phyloP scores from a whole-genome alignment of 306 rosid species.

The Canavalia gladiata region DNA sequence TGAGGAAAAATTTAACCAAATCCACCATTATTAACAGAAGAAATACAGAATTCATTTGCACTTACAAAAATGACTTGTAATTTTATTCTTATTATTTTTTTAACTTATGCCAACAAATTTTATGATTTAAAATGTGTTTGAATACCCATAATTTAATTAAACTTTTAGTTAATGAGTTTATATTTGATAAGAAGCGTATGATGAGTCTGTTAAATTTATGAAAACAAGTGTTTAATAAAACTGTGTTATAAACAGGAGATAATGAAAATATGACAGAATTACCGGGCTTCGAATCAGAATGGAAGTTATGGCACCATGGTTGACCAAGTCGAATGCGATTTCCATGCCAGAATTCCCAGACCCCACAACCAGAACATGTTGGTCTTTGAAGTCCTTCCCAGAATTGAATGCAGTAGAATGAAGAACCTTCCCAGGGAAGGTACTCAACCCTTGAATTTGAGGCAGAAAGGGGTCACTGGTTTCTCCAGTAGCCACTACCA shows the following conservation, averaged over 20 bases:
- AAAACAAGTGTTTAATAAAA: too few species aligned
- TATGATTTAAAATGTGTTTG: too few species aligned
- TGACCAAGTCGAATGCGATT: constrained; percentile 65
- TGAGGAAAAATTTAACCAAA: not conserved
- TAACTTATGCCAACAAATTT: too few species aligned
- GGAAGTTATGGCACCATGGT: constrained; percentile 69
- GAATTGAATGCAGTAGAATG: constrained; percentile 66
- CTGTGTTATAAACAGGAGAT: too few species aligned
- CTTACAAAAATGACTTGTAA: too few species aligned
- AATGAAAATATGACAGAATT: not conserved
- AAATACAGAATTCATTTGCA: too few species aligned
- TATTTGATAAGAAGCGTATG: too few species aligned
- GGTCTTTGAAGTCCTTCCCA: constrained; percentile 55
- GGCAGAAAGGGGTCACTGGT: constrained; percentile 61
- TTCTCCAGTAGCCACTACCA: constrained; percentile 84
- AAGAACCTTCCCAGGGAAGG: constrained; percentile 61
- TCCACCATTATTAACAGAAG: not conserved
- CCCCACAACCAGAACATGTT: constrained; percentile 78
- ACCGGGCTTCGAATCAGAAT: constrained; percentile 76
- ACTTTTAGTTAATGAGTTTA: too few species aligned
- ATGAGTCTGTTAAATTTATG: too few species aligned
- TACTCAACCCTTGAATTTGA: constrained; percentile 56
- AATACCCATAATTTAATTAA: too few species aligned
- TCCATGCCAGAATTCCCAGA: constrained; percentile 87
- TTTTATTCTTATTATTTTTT: too few species aligned